phyloP scores from a whole-genome alignment of 2,329 filamentous ascomycete genomes.

The Cucurbitaria berberidis region DNA sequence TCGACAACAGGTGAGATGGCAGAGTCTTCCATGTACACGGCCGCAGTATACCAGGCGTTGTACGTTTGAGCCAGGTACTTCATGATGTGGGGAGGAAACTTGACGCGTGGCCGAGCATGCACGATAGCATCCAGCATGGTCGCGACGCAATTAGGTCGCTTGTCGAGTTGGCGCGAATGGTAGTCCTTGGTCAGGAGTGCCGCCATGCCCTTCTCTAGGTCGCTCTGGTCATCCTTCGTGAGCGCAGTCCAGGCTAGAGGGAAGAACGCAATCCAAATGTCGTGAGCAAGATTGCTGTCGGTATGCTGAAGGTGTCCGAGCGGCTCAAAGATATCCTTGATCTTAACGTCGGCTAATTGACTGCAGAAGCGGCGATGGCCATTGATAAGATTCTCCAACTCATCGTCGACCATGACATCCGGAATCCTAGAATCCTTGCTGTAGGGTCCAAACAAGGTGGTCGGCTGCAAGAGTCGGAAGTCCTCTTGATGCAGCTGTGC shows the following conservation, averaged over 20 bases:
- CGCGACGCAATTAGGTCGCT: conserved; percentile 92
- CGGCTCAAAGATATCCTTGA: conserved; percentile 87
- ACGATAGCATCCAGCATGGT: conserved; percentile 88
- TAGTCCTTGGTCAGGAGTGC: conserved; percentile 91
- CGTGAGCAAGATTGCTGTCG: conserved; percentile 79
- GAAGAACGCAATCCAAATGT: conserved; percentile 90
- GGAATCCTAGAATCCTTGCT: conserved; percentile 69
- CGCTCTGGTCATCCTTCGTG: conserved; percentile 83
- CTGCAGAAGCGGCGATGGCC: conserved; percentile 82
- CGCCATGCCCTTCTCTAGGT: conserved; percentile 92
- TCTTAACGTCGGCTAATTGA: conserved; percentile 84
- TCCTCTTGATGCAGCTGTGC: conserved; percentile 83
- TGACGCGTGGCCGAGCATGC: conserved; percentile 83
- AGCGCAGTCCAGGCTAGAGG: conserved; percentile 92
- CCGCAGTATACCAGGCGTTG: conserved; percentile 95
- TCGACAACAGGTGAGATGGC: conserved; percentile 85
- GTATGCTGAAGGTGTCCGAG: conserved; percentile 91
- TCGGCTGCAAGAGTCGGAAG: conserved; percentile 77
- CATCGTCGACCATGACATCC: conserved; percentile 78
- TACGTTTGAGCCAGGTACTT: conserved; percentile 95
- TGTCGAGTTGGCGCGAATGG: conserved; percentile 91
- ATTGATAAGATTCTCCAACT: conserved; percentile 78
- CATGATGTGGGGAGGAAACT: conserved; percentile 92
- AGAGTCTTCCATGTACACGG: conserved; percentile 87
- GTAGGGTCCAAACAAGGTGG: conserved; percentile 75